Evolutionary conservation across 371 early-diverging fungal species (phyloP), one percentile per base, ranked within the genome.

Genomic region (Nematocida homosporus): DNA sequence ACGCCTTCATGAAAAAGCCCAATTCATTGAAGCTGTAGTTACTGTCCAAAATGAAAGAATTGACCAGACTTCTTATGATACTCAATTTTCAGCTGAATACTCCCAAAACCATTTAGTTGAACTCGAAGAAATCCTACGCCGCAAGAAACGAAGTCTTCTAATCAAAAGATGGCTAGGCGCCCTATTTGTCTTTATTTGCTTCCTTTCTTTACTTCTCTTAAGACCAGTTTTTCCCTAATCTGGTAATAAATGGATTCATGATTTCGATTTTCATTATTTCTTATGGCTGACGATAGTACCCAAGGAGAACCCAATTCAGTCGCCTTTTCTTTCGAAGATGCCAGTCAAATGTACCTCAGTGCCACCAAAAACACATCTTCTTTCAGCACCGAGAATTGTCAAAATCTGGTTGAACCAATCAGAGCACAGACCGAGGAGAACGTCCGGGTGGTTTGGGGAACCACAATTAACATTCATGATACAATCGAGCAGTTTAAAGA

Each of bases 381-480:
- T 67, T 78, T 25, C 56, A 64, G n/a, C 77, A 78, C 56, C 40
- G 59, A 57, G 10, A 34, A 57, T 6, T 20, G 8, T 40, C n/a
- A 13, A 35, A 42, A 57, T 13, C 54, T 20, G 8, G 8, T 16
- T 13, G 23, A 23, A 8, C 40, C 35, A 25, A 57, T 6, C 16
- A 23, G 13, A 37, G 16, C 30, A 5, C 29, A 34, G 37, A 10
- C 6, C 29, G 16, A 20, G 27, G 82, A 82, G 53, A 59, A 81
- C 50, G 77, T 81, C 10, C 81, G 82, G 51, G 60, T 85, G 8
- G 93, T 98, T 67, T 98, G 98, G 98, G 99, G 98, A 50, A 98
- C 99, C 0, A 92, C 91, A 5, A 89, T 99, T 78, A 91, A 92
- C 78, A 89, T 97, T 51, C 88, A 92, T 50, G 92, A 93, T 51